These are phyloP conservation scores for Cyberlindnera mississippiensis DNA, from an alignment of 805 yeast species.

Conservation along the genomic window DNA sequence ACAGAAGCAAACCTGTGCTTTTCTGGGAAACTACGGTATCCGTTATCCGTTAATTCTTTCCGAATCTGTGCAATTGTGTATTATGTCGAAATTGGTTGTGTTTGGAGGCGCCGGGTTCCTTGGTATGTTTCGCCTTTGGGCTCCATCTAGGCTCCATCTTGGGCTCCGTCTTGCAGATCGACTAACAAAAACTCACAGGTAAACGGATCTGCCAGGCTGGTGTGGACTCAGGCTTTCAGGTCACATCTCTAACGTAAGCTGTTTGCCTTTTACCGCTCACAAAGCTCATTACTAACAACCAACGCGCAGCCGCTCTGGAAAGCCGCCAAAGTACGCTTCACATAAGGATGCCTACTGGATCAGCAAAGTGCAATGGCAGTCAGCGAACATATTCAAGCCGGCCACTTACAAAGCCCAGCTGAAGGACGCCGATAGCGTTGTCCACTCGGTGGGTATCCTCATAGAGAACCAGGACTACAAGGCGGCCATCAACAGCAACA, in stretches of 20 bases:
- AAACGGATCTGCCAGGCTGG: conserved; percentile 67
- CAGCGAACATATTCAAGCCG: conserved; percentile 67
- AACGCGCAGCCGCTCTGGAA: conserved; percentile 45
- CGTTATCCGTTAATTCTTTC: too few relatives aligned
- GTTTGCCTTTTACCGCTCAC: too few relatives aligned
- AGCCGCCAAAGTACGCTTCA: conserved; percentile 36
- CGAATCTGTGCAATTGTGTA: too few relatives aligned
- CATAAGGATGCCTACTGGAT: conserved; percentile 44
- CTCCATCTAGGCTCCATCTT: background rate
- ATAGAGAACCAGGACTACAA: conserved; percentile 71
- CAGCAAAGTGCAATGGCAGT: conserved; percentile 56
- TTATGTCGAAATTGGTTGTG: conserved; percentile 45
- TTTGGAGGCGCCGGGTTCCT: conserved; percentile 89
- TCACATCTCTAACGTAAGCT: conserved; percentile 67
- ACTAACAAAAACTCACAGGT: conserved; percentile 34
- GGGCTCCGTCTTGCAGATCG: too few relatives aligned
- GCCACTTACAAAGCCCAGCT: conserved; percentile 48
- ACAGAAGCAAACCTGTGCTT: too few relatives aligned
- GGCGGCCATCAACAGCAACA: conserved; percentile 33
- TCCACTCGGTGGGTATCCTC: conserved; percentile 78
- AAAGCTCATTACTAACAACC: background rate
- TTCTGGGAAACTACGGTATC: too few relatives aligned
- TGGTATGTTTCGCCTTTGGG: conserved; percentile 39
- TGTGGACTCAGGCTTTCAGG: conserved; percentile 55
- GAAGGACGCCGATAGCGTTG: conserved; percentile 56